These are phyloP conservation scores for Earliella scabrosa DNA, from an alignment of 1,284 basidiomycete species.

Conservation along the genomic window DNA sequence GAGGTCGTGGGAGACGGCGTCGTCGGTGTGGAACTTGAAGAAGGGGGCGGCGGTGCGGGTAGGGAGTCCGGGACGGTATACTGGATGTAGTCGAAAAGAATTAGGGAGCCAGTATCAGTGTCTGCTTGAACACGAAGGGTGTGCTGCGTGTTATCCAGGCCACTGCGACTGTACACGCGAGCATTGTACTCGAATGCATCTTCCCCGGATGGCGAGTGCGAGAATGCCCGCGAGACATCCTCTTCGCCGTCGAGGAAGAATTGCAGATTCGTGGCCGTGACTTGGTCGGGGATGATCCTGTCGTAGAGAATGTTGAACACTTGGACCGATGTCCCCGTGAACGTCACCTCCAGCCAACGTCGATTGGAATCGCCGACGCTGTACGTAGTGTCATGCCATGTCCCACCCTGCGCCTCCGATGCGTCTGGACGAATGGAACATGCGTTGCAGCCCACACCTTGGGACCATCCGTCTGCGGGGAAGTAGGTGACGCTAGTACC, in stretches of 20 bases:
- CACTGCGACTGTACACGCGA: not conserved
- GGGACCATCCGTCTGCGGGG: conserved; percentile 2
- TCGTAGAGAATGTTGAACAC: conserved; percentile 12
- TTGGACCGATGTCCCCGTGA: conserved; percentile 8
- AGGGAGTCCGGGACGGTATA: not conserved
- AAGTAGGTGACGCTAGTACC: not conserved
- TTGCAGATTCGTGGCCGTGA: not conserved
- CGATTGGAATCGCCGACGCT: not conserved
- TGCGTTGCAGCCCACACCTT: not conserved
- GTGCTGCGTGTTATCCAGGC: conserved; percentile 1
- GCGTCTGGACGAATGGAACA: conserved; percentile 1
- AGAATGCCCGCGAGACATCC: not conserved
- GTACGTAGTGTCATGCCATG: conserved; percentile 2
- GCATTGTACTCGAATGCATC: not conserved
- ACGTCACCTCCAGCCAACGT: conserved; percentile 1
- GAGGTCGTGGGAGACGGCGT: not conserved
- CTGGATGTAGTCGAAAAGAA: conserved; percentile 15
- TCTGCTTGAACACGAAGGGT: not conserved
- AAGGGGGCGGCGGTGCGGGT: not conserved
- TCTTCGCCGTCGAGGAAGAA: not conserved
- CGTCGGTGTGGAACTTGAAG: not conserved
- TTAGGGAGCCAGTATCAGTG: not conserved
- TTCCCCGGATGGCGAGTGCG: not conserved
- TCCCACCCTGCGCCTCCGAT: not conserved
- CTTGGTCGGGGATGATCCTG: too few relatives aligned